Conservation (phyloP, 2,329 filamentous ascomycete genomes). For the Thermoascus crustaceus region DNA sequence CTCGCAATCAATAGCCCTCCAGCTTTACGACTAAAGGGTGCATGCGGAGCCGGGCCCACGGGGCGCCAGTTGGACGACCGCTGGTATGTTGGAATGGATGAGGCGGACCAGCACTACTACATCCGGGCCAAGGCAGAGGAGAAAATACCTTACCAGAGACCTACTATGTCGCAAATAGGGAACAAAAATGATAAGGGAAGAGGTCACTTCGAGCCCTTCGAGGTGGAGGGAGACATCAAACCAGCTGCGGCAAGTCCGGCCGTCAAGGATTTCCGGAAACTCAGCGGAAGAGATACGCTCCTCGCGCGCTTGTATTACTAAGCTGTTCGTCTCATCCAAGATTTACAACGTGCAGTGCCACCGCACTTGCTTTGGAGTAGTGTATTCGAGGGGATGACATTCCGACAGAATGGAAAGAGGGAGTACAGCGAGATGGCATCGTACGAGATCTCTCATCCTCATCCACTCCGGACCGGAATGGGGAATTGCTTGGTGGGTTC, state of each 20-base stretch:
- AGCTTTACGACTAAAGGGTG: conserved; percentile 44
- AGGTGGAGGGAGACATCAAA: background rate
- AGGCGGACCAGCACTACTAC: conserved; percentile 45
- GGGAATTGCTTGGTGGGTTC: too few species aligned
- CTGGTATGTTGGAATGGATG: conserved; percentile 40
- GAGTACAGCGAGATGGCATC: too few species aligned
- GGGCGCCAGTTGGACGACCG: conserved; percentile 41
- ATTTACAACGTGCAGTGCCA: too few species aligned
- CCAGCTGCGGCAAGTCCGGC: background rate
- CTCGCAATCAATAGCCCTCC: conserved; percentile 60
- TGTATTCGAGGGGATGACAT: too few species aligned
- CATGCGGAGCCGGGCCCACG: conserved; percentile 49
- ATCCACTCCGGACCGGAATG: too few species aligned
- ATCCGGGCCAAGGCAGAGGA: conserved; percentile 30
- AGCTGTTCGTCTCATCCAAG: background rate
- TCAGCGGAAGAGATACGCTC: background rate
- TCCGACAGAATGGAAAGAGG: too few species aligned
- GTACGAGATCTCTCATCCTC: too few species aligned
- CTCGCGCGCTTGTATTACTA: background rate
- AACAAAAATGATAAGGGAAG: background rate
- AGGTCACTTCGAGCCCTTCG: background rate
- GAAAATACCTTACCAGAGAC: conserved; percentile 2
- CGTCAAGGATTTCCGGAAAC: background rate
- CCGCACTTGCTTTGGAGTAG: too few species aligned
- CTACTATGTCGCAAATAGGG: too few species aligned